phyloP scores from a whole-genome alignment of 2,329 filamentous ascomycete species.

The Colletotrichum tanaceti region DNA sequence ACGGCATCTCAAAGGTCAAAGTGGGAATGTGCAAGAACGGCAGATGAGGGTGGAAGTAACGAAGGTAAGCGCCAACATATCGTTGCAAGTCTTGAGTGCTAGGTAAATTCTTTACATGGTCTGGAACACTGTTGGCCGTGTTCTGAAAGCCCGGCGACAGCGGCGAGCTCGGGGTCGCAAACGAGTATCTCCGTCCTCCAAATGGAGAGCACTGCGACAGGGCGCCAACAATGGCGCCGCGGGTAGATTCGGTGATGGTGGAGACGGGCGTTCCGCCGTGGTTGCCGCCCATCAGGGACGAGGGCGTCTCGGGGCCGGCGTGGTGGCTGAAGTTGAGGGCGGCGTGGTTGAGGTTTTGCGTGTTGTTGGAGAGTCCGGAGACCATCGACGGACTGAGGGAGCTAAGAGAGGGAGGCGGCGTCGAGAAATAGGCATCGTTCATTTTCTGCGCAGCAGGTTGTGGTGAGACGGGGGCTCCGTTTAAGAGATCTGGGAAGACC shows the following conservation, averaged over 20 bases:
- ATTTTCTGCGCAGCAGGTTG: slow-evolving; percentile 78
- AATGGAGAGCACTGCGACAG: slow-evolving; percentile 68
- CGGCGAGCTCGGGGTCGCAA: slow-evolving; percentile 66
- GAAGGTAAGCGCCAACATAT: slow-evolving; percentile 89
- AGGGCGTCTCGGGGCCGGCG: slow-evolving; percentile 76
- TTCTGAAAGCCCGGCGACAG: slow-evolving; percentile 64
- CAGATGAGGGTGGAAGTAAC: slow-evolving; percentile 92
- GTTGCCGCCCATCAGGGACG: slow-evolving; percentile 75
- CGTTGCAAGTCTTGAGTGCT: slow-evolving; percentile 88
- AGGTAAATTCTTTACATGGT: slow-evolving; percentile 72
- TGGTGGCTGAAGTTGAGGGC: slow-evolving; percentile 67
- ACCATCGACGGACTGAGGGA: slow-evolving; percentile 79
- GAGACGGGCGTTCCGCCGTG: slow-evolving; percentile 69
- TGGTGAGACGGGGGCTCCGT: slow-evolving; percentile 79
- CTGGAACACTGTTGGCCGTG: slow-evolving; percentile 61
- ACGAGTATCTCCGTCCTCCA: slow-evolving; percentile 73
- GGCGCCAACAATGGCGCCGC: slow-evolving; percentile 70
- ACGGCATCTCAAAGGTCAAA: slow-evolving; percentile 85
- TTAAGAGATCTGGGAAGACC: slow-evolving; percentile 81
- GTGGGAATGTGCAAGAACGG: slow-evolving; percentile 96
- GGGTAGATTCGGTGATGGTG: slow-evolving; percentile 74
- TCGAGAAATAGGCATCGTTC: slow-evolving; percentile 82
- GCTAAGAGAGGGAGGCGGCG: slow-evolving; percentile 78
- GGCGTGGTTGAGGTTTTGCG: slow-evolving; percentile 71
- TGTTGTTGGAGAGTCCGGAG: slow-evolving; percentile 64